Evolutionary conservation across 257 asterid genomes (phyloP).

Genomic region (Solanum corneliomulleri): DNA sequence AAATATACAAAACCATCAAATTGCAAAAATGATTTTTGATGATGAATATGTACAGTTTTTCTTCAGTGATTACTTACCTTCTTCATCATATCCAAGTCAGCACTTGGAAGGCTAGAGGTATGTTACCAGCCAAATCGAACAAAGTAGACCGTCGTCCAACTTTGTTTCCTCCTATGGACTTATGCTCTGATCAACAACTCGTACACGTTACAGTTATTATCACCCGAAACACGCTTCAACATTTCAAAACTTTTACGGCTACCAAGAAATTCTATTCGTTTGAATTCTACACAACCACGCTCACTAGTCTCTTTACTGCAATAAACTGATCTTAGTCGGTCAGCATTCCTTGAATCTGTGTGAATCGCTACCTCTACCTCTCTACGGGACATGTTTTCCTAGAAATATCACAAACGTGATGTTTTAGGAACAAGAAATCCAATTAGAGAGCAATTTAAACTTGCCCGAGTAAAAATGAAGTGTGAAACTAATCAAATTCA

Average conservation of each 20-base stretch:
- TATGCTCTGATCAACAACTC: slow-evolving; percentile 76
- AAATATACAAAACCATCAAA: background rate
- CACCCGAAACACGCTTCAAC: slow-evolving; percentile 83
- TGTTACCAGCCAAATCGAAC: background rate
- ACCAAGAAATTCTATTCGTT: slow-evolving; percentile 74
- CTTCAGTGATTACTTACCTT: background rate
- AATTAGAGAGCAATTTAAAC: background rate
- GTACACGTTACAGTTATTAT: slow-evolving; percentile 55
- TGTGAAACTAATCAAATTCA: background rate
- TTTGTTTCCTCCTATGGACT: background rate
- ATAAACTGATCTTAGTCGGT: slow-evolving; percentile 52
- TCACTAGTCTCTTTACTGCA: slow-evolving; percentile 40
- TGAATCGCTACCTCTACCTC: slow-evolving; percentile 77
- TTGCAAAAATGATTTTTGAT: background rate
- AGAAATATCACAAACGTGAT: background rate
- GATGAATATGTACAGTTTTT: background rate
- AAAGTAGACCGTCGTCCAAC: background rate
- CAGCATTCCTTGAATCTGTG: slow-evolving; percentile 91
- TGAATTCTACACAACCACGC: slow-evolving; percentile 27
- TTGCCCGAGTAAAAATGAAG: background rate
- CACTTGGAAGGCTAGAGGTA: background rate
- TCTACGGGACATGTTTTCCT: slow-evolving; percentile 66
- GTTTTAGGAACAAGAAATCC: background rate
- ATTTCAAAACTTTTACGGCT: slow-evolving; percentile 89
- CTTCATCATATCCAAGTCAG: background rate